These are phyloP conservation scores for Neurospora sp. DNA, from an alignment of 495 filamentous ascomycete genomes.

Conservation along the genomic window DNA sequence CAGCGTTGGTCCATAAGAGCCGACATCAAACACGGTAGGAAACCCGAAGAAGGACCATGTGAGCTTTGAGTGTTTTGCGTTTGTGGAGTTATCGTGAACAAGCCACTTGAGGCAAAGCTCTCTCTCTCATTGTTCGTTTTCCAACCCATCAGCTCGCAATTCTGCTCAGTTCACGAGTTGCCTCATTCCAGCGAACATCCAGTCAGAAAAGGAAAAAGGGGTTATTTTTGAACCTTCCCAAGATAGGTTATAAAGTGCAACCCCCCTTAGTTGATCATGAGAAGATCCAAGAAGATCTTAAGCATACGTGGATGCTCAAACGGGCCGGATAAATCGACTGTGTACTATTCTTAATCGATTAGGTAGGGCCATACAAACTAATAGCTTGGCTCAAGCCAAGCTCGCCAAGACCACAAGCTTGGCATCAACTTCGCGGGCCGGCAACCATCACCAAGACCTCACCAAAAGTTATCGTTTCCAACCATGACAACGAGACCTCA, in stretches of 20 bases:
- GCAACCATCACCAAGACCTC: no score
- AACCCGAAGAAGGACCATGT: background rate
- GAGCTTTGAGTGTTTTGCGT: background rate
- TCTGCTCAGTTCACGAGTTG: background rate
- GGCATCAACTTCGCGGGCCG: no score
- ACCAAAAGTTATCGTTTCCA: no score
- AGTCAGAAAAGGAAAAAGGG: background rate
- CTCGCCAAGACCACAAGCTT: no score
- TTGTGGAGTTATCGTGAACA: background rate
- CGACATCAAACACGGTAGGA: background rate
- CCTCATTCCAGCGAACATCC: background rate
- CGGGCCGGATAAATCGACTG: no score
- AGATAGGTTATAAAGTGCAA: background rate
- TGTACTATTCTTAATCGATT: no score
- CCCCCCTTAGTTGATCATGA: background rate
- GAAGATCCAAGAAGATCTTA: background rate
- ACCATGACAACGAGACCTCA: no score
- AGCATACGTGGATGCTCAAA: background rate
- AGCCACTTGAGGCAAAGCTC: background rate
- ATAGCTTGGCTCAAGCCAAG: no score
- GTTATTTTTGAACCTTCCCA: background rate
- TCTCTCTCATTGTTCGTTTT: background rate
- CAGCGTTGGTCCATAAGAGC: background rate
- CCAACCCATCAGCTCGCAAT: background rate
- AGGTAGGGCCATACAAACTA: no score